These are phyloP conservation scores for Aureobasidium sp. DNA, from an alignment of 2,329 filamentous ascomycete genomes.

Conservation along the genomic window DNA sequence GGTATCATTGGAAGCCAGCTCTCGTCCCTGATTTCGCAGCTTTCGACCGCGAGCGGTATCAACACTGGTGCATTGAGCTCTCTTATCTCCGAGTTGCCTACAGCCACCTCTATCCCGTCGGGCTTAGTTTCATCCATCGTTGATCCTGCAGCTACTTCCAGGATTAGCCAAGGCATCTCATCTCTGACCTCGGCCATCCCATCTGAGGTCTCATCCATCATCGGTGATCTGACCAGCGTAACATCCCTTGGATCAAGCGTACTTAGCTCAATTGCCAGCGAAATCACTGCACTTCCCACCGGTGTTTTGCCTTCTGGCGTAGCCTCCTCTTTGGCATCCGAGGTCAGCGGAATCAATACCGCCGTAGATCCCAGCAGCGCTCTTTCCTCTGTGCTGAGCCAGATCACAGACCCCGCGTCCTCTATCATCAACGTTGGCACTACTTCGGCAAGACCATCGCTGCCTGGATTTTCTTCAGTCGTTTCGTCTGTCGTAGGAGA, in stretches of 20 bases:
- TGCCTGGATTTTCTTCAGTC: not conserved
- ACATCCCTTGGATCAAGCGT: not conserved
- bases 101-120: not conserved
- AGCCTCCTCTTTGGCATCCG: not conserved
- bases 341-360: not conserved
- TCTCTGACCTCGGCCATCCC: not conserved
- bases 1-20: not conserved
- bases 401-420: not conserved
- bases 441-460: not conserved
- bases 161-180: not conserved
- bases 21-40: not conserved
- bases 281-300: not conserved
- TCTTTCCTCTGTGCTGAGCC: not conserved
- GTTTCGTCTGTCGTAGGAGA: not conserved
- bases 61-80: slow-evolving; percentile 9
- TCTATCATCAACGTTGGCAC: not conserved
- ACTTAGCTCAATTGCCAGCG: not conserved
- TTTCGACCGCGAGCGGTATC: not conserved
- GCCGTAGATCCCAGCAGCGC: not conserved
- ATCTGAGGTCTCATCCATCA: not conserved
- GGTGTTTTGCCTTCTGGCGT: not conserved
- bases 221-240: not conserved
- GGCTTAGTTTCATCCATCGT: too few species aligned
- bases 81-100: not conserved
- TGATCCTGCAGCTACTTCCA: not conserved